These are phyloP conservation scores for Rhodosporidiobolus sp. DNA, from an alignment of 768 basidiomycete species.

Conservation along the genomic window DNA sequence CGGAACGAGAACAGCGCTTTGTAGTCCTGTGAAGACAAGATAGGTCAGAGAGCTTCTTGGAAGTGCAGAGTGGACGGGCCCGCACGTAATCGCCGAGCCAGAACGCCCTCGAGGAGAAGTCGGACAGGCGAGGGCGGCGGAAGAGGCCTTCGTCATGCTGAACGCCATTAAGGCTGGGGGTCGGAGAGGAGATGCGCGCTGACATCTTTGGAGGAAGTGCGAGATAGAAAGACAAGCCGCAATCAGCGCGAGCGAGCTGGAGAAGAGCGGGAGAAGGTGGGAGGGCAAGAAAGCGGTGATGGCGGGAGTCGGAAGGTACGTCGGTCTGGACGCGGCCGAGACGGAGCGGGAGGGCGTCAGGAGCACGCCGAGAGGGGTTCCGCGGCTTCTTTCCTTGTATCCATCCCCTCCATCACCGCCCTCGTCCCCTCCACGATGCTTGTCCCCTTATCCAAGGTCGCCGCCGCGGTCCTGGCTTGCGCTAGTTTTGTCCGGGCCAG, in stretches of 20 bases:
- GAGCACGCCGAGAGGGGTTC: too few species aligned
- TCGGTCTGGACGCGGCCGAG: too few species aligned
- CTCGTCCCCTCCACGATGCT: not conserved
- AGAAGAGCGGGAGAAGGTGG: too few species aligned
- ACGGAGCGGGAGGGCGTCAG: too few species aligned
- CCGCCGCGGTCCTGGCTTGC: not conserved
- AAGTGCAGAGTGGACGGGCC: not conserved
- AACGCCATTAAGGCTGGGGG: not conserved
- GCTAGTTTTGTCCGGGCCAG: not conserved
- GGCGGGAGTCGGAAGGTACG: too few species aligned
- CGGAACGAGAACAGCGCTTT: not conserved
- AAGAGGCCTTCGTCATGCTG: not conserved
- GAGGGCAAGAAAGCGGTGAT: too few species aligned
- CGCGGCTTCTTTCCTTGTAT: too few species aligned
- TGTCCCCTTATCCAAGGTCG: not conserved
- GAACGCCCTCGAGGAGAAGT: not conserved
- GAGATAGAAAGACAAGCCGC: too few species aligned
- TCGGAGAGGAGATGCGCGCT: not conserved
- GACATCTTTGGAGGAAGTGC: not conserved
- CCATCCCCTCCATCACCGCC: not conserved
- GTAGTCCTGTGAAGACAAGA: not conserved
- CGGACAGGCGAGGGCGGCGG: not conserved
- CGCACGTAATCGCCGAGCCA: slow-evolving; percentile 22
- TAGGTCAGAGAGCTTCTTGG: too few species aligned
- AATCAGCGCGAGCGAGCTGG: too few species aligned